These are phyloP conservation scores for Neurospora sp. DNA, from an alignment of 495 filamentous ascomycete genomes.

Conservation along the genomic window DNA sequence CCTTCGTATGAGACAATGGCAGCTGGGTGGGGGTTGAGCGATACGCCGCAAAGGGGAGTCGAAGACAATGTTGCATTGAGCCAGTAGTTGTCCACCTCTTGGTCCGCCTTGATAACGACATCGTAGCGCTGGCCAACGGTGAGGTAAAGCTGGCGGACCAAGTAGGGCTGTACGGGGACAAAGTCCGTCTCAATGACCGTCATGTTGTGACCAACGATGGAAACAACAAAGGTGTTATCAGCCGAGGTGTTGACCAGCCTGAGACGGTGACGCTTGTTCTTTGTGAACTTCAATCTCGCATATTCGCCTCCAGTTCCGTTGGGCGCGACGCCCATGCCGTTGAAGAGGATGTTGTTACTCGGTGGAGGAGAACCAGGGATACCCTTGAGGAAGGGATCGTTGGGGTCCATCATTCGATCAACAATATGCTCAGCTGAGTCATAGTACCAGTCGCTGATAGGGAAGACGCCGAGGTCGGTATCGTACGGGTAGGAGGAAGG, in stretches of 20 bases:
- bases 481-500: conserved; percentile 38
- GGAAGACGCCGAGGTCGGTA: conserved; percentile 38
- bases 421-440: conserved; percentile 3
- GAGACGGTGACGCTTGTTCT: conserved; percentile 31
- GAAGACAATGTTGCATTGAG: conserved; percentile 10
- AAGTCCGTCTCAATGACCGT: conserved; percentile 35
- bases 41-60: background rate
- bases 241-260: conserved; percentile 39
- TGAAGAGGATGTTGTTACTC: conserved; percentile 13
- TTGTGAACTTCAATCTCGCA: conserved; percentile 19
- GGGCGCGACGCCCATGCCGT: conserved; percentile 28
- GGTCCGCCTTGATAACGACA: conserved; percentile 49
- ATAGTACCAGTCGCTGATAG: conserved; percentile 27
- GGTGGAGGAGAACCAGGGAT: conserved; percentile 6
- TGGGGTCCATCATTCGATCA: conserved; percentile 17
- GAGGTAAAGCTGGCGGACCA: conserved; percentile 31
- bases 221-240: conserved; percentile 18
- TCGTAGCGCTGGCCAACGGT: conserved; percentile 57
- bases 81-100: conserved; percentile 42
- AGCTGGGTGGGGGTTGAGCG: conserved; percentile 4
- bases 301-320: conserved; percentile 11
- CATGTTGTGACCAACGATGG: conserved; percentile 35
- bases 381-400: conserved; percentile 31
- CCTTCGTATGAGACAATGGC: conserved; percentile 9
- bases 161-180: conserved; percentile 35